Percentiles rank a stretch among this genome's conserved stretches.
These are phyloP conservation scores for Cladosporium austrohemisphaericum DNA, from an alignment of 2,329 filamentous ascomycete species.

Conservation along the genomic window DNA sequence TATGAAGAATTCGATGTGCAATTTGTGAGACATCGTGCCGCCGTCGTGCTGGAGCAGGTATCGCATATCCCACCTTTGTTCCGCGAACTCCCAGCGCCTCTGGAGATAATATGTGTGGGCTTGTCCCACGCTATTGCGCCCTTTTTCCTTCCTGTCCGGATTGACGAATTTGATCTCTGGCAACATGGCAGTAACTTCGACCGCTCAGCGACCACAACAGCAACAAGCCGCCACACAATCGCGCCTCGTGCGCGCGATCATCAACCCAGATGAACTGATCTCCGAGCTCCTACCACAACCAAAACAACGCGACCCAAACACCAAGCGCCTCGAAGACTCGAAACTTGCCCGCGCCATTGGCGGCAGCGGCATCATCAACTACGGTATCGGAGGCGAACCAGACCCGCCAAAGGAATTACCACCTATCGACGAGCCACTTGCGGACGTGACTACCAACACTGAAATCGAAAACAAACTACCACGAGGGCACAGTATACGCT, in stretches of 20 bases:
- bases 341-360: conserved; percentile 18
- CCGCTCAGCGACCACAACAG: not conserved
- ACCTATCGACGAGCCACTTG: conserved; percentile 17
- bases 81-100: too few species aligned
- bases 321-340: conserved; percentile 18
- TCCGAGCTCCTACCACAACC: conserved; percentile 15
- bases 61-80: not conserved
- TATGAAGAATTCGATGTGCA: not conserved
- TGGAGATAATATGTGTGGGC: too few species aligned
- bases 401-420: conserved; percentile 13
- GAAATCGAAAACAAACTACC: conserved; percentile 21
- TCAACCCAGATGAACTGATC: conserved; percentile 16
- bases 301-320: conserved; percentile 18
- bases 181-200: conserved; percentile 1
- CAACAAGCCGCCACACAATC: conserved; percentile 1
- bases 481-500: conserved; percentile 20
- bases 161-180: not conserved
- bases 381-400: conserved; percentile 15
- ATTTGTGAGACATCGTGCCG: conserved; percentile 9
- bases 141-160: not conserved
- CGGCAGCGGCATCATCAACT: conserved; percentile 15
- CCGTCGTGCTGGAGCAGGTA: not conserved
- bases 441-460: conserved; percentile 14
- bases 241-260: conserved; percentile 16
- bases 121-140: too few species aligned